These are phyloP conservation scores for Neopestalotiopsis clavispora DNA, from an alignment of 2,329 filamentous ascomycete species.

Conservation along the genomic window DNA sequence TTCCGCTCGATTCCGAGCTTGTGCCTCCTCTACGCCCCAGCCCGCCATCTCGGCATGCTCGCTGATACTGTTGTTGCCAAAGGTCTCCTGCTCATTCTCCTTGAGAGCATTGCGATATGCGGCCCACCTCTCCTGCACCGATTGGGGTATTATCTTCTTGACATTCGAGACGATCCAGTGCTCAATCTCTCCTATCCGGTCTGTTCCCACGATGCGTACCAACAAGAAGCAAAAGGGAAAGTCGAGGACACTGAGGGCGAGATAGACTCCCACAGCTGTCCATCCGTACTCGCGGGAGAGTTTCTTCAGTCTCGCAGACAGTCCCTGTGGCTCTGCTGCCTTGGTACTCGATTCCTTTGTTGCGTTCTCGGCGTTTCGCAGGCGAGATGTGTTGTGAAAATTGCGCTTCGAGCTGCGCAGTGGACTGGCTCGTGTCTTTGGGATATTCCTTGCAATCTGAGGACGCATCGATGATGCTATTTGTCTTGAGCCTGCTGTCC, in stretches of 20 bases:
- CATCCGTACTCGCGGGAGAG: slow-evolving; percentile 93
- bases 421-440: background rate
- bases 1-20: slow-evolving; percentile 64
- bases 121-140: slow-evolving; percentile 58
- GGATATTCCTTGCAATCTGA: background rate
- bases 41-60: slow-evolving; percentile 56
- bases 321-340: slow-evolving; percentile 39
- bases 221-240: slow-evolving; percentile 95
- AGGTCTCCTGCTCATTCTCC: slow-evolving; percentile 46
- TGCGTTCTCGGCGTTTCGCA: slow-evolving; percentile 10
- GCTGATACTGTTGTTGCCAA: slow-evolving; percentile 48
- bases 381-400: slow-evolving; percentile 17
- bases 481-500: background rate
- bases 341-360: background rate
- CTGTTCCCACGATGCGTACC: slow-evolving; percentile 81
- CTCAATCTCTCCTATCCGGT: slow-evolving; percentile 76
- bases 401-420: slow-evolving; percentile 12
- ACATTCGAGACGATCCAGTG: slow-evolving; percentile 68
- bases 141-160: slow-evolving; percentile 63
- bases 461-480: background rate
- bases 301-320: slow-evolving; percentile 78
- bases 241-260: slow-evolving; percentile 81
- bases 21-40: slow-evolving; percentile 68
- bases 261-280: slow-evolving; percentile 90
- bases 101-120: slow-evolving; percentile 55